Percentiles rank a stretch among this genome's conserved stretches.
Conservation (phyloP, 2,329 filamentous ascomycete genomes). For the Calycina herbarum region DNA sequence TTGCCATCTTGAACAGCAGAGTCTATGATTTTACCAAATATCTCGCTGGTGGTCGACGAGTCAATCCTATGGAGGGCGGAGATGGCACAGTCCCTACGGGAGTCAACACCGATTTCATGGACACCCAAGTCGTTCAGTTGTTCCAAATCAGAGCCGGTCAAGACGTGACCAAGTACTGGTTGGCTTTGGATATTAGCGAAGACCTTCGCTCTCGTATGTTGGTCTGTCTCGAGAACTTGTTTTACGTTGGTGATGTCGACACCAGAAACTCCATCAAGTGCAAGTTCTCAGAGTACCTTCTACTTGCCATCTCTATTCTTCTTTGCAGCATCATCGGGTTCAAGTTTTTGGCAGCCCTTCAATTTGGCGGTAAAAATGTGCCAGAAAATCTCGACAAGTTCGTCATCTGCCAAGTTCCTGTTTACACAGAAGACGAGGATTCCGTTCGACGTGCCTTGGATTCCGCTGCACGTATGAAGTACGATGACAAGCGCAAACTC, state of each 20-base stretch:
- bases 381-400: constrained; percentile 99
- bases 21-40: constrained; percentile 93
- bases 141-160: constrained; percentile 75
- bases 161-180: constrained; percentile 84
- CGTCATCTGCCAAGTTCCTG: constrained; percentile 94
- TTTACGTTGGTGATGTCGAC: constrained; percentile 89
- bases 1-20: constrained; percentile 75
- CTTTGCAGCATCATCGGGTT: constrained; percentile 82
- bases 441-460: constrained; percentile 96
- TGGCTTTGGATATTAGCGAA: constrained; percentile 61
- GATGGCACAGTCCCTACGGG: constrained; percentile 41
- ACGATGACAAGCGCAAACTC: constrained; percentile 97
- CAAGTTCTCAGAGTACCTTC: constrained; percentile 84
- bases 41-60: constrained; percentile 68
- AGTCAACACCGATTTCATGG: constrained; percentile 77
- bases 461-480: constrained; percentile 90
- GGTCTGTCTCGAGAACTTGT: constrained; percentile 87
- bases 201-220: constrained; percentile 67
- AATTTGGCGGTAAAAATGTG: constrained; percentile 87
- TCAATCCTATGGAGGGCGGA: constrained; percentile 57
- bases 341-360: constrained; percentile 95
- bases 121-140: constrained; percentile 67
- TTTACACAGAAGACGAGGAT: constrained; percentile 97
- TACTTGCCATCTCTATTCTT: constrained; percentile 80
- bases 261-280: constrained; percentile 85